phyloP scores from a whole-genome alignment of 768 basidiomycete genomes.

The Tulasnella sp. region DNA sequence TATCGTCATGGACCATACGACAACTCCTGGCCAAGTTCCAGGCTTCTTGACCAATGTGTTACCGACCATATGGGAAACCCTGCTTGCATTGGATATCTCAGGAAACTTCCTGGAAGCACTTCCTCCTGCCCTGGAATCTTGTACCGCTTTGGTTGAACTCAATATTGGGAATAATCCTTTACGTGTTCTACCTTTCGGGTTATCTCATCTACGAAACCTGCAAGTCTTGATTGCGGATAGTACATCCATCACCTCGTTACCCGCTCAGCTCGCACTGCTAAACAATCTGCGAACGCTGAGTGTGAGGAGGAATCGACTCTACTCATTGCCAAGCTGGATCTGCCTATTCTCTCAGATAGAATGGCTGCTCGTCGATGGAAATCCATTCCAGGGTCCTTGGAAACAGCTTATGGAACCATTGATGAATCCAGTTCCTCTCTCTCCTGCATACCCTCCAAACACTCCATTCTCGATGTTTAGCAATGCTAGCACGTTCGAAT shows the following conservation, averaged over 20 bases:
- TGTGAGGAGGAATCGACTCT: constrained; percentile 74
- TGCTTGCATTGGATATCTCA: constrained; percentile 89
- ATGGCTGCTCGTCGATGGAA: constrained; percentile 82
- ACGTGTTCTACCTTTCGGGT: constrained; percentile 79
- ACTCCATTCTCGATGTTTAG: too few relatives aligned
- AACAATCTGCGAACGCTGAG: constrained; percentile 80
- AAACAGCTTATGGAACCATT: constrained; percentile 78
- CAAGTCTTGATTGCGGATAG: constrained; percentile 87
- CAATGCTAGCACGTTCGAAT: too few relatives aligned
- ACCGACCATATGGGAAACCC: constrained; percentile 57
- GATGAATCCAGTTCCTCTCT: constrained; percentile 24
- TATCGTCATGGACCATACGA: constrained; percentile 72
- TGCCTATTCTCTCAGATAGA: constrained; percentile 76
- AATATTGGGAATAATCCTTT: constrained; percentile 88
- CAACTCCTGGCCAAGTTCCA: constrained; percentile 64
- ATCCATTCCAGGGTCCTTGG: constrained; percentile 93
- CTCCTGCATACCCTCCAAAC: constrained; percentile 8
- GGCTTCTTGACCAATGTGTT: constrained; percentile 55
- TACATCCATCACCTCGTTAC: constrained; percentile 67
- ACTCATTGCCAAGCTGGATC: constrained; percentile 88
- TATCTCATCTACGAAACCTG: constrained; percentile 60
- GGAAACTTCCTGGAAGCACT: constrained; percentile 73
- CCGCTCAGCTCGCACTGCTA: constrained; percentile 57
- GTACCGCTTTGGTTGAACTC: constrained; percentile 77
- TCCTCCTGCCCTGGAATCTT: constrained; percentile 70